phyloP scores from a whole-genome alignment of 805 yeast species.

The Metschnikowia lunata region DNA sequence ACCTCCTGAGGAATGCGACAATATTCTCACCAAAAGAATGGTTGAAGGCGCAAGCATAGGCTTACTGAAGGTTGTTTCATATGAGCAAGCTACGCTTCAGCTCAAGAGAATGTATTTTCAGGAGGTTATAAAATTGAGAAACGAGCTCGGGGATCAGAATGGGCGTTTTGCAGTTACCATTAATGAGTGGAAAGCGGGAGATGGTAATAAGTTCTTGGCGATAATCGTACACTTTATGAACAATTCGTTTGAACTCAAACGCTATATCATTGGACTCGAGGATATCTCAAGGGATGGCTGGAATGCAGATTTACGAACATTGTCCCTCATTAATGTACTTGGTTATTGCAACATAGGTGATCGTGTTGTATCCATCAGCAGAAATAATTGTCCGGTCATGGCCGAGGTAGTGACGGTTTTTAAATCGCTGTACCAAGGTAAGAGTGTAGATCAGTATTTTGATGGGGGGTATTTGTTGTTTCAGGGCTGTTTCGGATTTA shows the following conservation, averaged over 20 bases:
- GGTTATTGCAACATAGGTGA: slow-evolving; percentile 3
- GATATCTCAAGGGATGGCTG: slow-evolving; percentile 3
- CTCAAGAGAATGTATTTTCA: slow-evolving; percentile 4
- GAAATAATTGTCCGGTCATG: slow-evolving; percentile 5
- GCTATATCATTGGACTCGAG: slow-evolving; percentile 4
- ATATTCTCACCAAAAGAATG: slow-evolving; percentile 3
- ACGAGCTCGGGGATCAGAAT: slow-evolving; percentile 1
- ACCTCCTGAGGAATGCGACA: slow-evolving; percentile 4
- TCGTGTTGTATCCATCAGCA: slow-evolving; percentile 4
- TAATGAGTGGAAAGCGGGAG: slow-evolving; percentile 3
- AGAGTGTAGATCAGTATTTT: slow-evolving; percentile 1
- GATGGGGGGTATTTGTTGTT: slow-evolving; percentile 5
- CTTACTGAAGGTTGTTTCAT: slow-evolving; percentile 6
- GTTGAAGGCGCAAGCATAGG: slow-evolving; percentile 5
- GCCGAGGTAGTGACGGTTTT: slow-evolving; percentile 1
- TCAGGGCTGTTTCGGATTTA: slow-evolving; percentile 1
- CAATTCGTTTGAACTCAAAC: slow-evolving; percentile 2
- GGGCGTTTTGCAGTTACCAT: slow-evolving; percentile 5
- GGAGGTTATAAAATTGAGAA: slow-evolving; percentile 1
- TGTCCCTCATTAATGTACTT: slow-evolving; percentile 1
- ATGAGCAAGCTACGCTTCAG: slow-evolving; percentile 1
- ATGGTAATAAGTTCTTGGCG: slow-evolving; percentile 1
- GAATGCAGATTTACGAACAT: not conserved
- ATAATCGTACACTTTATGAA: slow-evolving; percentile 3
- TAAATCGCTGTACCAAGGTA: slow-evolving; percentile 2